These are phyloP conservation scores for Cicer judaicum DNA, from an alignment of 306 rosid species.

Conservation along the genomic window DNA sequence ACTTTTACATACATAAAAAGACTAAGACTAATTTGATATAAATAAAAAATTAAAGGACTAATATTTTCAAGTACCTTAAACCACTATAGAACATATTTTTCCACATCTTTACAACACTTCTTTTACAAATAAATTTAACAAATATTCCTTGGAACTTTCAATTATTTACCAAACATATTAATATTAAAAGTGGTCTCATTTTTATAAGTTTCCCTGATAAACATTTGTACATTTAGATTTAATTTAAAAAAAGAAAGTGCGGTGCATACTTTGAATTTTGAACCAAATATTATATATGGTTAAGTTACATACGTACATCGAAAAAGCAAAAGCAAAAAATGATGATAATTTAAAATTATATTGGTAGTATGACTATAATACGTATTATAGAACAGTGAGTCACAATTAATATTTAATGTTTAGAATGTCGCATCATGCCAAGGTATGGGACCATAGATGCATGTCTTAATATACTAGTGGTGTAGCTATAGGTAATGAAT, in stretches of 20 bases:
- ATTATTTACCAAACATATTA: no score
- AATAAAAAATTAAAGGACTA: no score
- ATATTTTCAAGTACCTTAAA: no score
- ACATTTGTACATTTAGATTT: neutral
- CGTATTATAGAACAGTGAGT: neutral
- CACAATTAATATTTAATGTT: neutral
- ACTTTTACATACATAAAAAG: no score
- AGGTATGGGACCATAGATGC: constrained; percentile 32
- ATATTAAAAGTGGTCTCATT: no score
- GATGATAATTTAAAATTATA: neutral
- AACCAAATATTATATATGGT: constrained; percentile 8
- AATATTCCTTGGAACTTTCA: no score
- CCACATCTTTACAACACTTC: no score
- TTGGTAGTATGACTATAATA: neutral
- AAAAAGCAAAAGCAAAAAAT: constrained; percentile 15
- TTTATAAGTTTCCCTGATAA: no score
- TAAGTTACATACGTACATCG: neutral
- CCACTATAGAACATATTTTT: no score
- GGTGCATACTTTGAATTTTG: constrained; percentile 5
- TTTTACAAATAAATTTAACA: no score
- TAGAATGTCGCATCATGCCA: constrained; percentile 41
- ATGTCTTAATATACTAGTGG: constrained; percentile 15
- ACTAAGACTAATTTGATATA: no score
- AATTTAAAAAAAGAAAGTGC: neutral
- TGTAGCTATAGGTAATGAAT: neutral